phyloP scores from a whole-genome alignment of 2,329 filamentous ascomycete species.

The Pochonia chlamydosporia region DNA sequence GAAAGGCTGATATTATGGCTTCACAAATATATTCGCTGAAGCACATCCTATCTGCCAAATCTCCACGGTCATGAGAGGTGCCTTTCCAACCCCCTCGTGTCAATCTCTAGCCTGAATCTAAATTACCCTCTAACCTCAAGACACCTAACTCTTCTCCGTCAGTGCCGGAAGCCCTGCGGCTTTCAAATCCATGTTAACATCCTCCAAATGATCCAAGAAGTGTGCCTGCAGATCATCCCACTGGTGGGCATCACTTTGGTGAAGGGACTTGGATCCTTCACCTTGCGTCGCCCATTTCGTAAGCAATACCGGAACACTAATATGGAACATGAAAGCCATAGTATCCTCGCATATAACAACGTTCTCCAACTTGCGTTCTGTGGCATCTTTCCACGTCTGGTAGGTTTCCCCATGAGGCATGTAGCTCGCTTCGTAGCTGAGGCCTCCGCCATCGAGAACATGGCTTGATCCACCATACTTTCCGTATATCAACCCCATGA shows the following conservation, averaged over 20 bases:
- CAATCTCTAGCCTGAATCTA: too few species aligned
- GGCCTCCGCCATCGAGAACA: slow-evolving; percentile 21
- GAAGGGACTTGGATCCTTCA: slow-evolving; percentile 13
- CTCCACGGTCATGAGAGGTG: too few species aligned
- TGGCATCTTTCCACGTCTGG: slow-evolving; percentile 22
- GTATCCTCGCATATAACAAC: slow-evolving; percentile 9
- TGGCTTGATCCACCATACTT: slow-evolving; percentile 23
- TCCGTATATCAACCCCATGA: slow-evolving; percentile 47
- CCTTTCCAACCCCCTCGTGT: too few species aligned
- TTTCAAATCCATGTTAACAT: slow-evolving; percentile 18
- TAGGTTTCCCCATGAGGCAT: slow-evolving; percentile 31
- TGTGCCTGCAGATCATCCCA: slow-evolving; percentile 20
- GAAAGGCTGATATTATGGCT: too few species aligned
- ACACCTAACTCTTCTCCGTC: not conserved
- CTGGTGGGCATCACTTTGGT: slow-evolving; percentile 12
- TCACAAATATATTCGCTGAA: too few species aligned
- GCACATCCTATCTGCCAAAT: too few species aligned
- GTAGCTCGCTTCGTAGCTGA: slow-evolving; percentile 27
- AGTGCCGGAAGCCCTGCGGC: slow-evolving; percentile 11
- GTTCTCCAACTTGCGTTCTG: slow-evolving; percentile 20
- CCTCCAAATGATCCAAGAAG: slow-evolving; percentile 20
- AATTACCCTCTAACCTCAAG: not conserved
- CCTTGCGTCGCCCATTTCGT: slow-evolving; percentile 19
- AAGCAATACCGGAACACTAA: slow-evolving; percentile 17
- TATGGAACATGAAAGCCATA: slow-evolving; percentile 44